Conservation (phyloP, 768 basidiomycete species). For the Clavaria fumosa region DNA sequence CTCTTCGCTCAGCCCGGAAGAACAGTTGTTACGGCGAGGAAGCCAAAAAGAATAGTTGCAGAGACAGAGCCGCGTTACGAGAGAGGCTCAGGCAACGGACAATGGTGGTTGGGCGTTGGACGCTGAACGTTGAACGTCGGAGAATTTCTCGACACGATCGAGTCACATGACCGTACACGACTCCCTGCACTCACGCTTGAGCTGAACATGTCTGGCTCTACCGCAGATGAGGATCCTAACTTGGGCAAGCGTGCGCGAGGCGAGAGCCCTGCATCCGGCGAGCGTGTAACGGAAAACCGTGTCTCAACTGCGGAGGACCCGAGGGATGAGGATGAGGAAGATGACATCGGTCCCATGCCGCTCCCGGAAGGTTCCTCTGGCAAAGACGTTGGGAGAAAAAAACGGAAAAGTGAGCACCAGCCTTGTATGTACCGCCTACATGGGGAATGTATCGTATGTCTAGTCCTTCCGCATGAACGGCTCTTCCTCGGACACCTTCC, state of each 20-base stretch:
- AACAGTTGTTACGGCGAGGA: no score
- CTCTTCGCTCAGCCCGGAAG: no score
- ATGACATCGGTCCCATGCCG: constrained; percentile 23
- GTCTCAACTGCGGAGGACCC: neutral
- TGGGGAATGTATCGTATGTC: constrained; percentile 15
- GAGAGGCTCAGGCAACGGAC: no score
- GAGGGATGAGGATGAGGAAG: constrained; percentile 5
- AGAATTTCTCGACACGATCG: no score
- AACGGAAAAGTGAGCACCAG: constrained; percentile 55
- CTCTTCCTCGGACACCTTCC: constrained; percentile 89
- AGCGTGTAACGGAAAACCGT: constrained; percentile 5
- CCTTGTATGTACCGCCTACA: constrained; percentile 6
- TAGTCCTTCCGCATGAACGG: constrained; percentile 87
- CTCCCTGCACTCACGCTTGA: neutral
- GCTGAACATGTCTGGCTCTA: neutral
- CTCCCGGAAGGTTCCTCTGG: constrained; percentile 34
- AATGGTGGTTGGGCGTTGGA: no score
- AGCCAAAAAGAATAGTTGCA: no score
- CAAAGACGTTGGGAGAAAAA: constrained; percentile 40
- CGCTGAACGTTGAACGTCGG: no score
- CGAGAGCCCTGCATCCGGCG: constrained; percentile 2
- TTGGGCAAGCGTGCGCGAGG: constrained; percentile 33
- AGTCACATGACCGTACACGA: no score
- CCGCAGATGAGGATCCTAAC: constrained; percentile 9
- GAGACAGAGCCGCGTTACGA: no score